Percentiles rank a stretch among this genome's conserved stretches.
Conservation (phyloP, 1,139 yeast species). For the Candida sp. region DNA sequence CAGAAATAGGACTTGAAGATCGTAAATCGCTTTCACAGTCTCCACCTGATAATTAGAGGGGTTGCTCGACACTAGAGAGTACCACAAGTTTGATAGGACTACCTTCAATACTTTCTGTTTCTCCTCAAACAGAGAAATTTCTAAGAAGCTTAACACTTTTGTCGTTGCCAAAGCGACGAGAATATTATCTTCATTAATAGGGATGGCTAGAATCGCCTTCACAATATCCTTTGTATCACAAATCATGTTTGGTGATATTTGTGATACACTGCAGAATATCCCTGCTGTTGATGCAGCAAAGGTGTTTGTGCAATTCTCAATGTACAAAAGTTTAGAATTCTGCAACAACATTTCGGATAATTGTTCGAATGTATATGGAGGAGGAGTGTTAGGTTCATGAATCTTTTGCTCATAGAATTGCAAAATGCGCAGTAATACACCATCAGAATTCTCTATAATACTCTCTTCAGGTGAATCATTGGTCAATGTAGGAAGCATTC, state of each 20-base stretch:
- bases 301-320: conserved; percentile 16
- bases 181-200: conserved; percentile 15
- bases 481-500: conserved; percentile 58
- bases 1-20: conserved; percentile 33
- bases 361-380: conserved; percentile 45
- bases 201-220: conserved; percentile 4
- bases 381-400: conserved; percentile 15
- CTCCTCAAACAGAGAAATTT: conserved; percentile 15
- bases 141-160: conserved; percentile 37
- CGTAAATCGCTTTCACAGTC: conserved; percentile 50
- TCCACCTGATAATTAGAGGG: conserved; percentile 59
- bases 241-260: conserved; percentile 42
- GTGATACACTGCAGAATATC: conserved; percentile 40
- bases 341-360: conserved; percentile 39
- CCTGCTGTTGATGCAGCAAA: conserved; percentile 28
- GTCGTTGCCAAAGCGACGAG: conserved; percentile 44
- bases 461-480: conserved; percentile 38
- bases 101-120: conserved; percentile 30
- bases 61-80: conserved; percentile 37
- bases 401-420: conserved; percentile 11
- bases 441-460: conserved; percentile 11
- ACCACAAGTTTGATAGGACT: conserved; percentile 44
- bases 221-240: conserved; percentile 9
- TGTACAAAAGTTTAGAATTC: conserved; percentile 29
- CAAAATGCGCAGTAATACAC: conserved; percentile 14